phyloP scores from a whole-genome alignment of 768 basidiomycete genomes.

The Pholiota microspora region DNA sequence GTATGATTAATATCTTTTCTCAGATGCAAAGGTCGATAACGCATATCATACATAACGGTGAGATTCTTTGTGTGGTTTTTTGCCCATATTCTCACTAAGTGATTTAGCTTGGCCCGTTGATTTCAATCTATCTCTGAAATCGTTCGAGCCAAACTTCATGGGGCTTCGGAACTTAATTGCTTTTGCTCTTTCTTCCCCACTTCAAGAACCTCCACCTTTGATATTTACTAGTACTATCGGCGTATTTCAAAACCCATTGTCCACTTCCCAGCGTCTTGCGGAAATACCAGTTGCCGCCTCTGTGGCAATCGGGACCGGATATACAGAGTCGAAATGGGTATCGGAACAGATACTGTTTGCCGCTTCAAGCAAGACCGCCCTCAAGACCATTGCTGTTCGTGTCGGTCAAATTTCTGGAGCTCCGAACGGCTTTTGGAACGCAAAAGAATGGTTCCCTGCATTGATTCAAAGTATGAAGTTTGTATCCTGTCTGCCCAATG shows the following conservation, averaged over 20 bases:
- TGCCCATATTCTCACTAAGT: no score
- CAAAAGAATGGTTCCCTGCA: slow-evolving; percentile 42
- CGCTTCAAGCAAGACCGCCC: slow-evolving; percentile 25
- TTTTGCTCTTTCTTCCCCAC: slow-evolving; percentile 29
- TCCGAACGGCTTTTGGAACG: slow-evolving; percentile 40
- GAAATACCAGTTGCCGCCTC: slow-evolving; percentile 23
- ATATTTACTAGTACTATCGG: slow-evolving; percentile 9
- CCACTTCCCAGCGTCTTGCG: slow-evolving; percentile 11
- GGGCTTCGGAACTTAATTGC: slow-evolving; percentile 40
- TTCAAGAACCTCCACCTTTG: not conserved
- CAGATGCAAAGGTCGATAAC: slow-evolving; percentile 8
- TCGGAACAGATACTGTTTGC: slow-evolving; percentile 31
- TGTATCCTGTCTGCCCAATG: slow-evolving; percentile 30
- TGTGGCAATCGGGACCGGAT: slow-evolving; percentile 32
- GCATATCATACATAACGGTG: slow-evolving; percentile 13
- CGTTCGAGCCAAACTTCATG: slow-evolving; percentile 41
- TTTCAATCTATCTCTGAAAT: slow-evolving; percentile 41
- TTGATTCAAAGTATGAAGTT: slow-evolving; percentile 29
- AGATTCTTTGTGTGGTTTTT: not conserved
- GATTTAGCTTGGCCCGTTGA: slow-evolving; percentile 49
- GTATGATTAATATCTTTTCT: no score
- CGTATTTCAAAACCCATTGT: slow-evolving; percentile 1
- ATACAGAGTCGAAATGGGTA: slow-evolving; percentile 41
- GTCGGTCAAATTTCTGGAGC: slow-evolving; percentile 46
- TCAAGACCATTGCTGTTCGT: slow-evolving; percentile 34